Conservation (phyloP, 805 yeast genomes). For the Schwanniomyces polymorphus region DNA sequence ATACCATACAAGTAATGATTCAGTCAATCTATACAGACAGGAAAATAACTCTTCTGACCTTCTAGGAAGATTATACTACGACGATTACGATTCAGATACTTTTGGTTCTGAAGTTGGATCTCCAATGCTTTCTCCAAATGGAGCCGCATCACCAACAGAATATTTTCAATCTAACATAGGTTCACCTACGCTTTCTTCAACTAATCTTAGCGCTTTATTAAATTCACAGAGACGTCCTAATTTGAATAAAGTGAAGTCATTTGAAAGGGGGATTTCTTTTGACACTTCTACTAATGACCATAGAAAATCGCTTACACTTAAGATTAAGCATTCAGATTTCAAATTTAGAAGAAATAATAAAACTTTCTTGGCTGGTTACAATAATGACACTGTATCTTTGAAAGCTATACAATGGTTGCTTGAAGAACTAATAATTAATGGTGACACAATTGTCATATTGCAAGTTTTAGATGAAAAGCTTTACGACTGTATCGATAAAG, state of each 20-base stretch:
- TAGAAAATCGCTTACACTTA: conserved; percentile 36
- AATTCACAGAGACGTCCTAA: conserved; percentile 9
- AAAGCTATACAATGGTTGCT: conserved; percentile 45
- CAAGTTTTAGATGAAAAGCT: conserved; percentile 41
- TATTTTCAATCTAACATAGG: conserved; percentile 9
- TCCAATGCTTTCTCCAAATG: conserved; percentile 14
- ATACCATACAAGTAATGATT: conserved; percentile 38
- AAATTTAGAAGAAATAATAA: conserved; percentile 45
- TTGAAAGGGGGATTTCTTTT: conserved; percentile 42
- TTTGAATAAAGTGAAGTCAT: conserved; percentile 17
- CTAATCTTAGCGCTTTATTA: conserved; percentile 5
- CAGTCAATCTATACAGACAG: conserved; percentile 35
- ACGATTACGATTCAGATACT: conserved; percentile 39
- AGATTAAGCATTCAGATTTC: conserved; percentile 43
- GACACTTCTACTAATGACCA: conserved; percentile 34
- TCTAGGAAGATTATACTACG: conserved; percentile 42
- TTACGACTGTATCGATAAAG: conserved; percentile 25
- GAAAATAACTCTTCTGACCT: conserved; percentile 41
- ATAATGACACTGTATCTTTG: conserved; percentile 35
- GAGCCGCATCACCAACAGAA: conserved; percentile 6
- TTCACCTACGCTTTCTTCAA: conserved; percentile 8
- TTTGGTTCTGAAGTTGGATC: conserved; percentile 15
- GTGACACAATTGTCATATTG: conserved; percentile 42
- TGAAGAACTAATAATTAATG: conserved; percentile 43
- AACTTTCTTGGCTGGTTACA: conserved; percentile 40